Evolutionary conservation across 345 rosid genomes (phyloP).

Genomic region (Lepidium aucheri): DNA sequence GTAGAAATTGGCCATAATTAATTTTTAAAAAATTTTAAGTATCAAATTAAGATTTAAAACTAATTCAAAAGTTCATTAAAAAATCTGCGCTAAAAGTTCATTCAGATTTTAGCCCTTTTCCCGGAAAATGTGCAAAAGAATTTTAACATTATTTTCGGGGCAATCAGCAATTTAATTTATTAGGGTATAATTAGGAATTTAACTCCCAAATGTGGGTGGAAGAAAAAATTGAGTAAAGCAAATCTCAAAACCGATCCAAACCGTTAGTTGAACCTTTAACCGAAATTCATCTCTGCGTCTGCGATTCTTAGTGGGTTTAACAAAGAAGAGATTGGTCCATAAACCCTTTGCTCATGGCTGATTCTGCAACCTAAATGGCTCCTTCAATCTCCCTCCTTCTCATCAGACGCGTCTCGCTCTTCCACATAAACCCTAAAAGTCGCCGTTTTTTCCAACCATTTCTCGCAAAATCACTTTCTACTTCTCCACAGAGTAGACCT

Average conservation of each 20-base stretch:
- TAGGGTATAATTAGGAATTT: no score
- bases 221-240: background rate
- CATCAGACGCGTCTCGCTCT: constrained; percentile 33
- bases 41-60: no score
- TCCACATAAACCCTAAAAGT: constrained; percentile 16
- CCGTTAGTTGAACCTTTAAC: background rate
- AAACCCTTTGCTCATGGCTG: constrained; percentile 1
- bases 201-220: no score
- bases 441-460: constrained; percentile 18
- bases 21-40: no score
- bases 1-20: no score
- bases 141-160: no score
- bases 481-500: constrained; percentile 20
- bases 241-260: background rate
- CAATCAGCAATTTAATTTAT: no score
- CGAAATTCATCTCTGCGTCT: background rate
- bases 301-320: background rate
- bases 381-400: constrained; percentile 42
- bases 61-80: no score
- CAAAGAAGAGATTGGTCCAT: background rate
- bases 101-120: no score
- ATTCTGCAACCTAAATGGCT: constrained; percentile 27
- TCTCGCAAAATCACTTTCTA: constrained; percentile 17
- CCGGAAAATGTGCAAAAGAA: no score
- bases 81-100: no score